Base-by-base conservation (phyloP, 139 green algal genomes). In the Spirogloea muscicola region DNA sequence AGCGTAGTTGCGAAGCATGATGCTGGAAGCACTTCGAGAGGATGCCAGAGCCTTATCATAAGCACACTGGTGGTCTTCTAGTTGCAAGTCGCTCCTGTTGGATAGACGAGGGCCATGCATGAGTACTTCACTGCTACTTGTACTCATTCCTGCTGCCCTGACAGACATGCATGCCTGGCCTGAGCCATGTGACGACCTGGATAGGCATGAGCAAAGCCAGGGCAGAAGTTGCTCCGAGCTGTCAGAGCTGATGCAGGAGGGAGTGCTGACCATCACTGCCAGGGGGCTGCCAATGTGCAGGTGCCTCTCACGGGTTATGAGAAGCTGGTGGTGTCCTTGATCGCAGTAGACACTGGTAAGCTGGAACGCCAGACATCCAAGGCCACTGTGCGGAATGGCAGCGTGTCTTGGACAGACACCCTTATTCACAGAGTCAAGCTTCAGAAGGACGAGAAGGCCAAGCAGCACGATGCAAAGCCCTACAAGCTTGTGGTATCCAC, bases 251-350 rank as follows among this genome's bases (percentile, higher is more conserved):
- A n/a, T n/a, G n/a, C n/a, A n/a, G n/a, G n/a, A 0, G 18, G 16
- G n/a, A 58, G 0, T 7, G 34, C 0, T 40, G 46, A 69, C n/a
- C 13, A 1, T n/a, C n/a, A 2, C 1, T 31, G 13, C 27, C 21
- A 25, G 43, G 13, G 43, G 10, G 43, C 10, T 13, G 10, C 13
- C 29, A 38, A 18, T 13, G 27, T 68, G 40, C 67, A 76, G 67
- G 67, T 79, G 0, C 70, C 70, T 21, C 18, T 34, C 27, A 51
- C 52, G 39, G 70, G 70, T 18, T 79, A 49, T 46, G 70, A 79
- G 49, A 61, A 60, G 39, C 70, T 79, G 4, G 59, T 79, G 42
- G 70, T 79, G 25, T 72, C 70, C 13, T 29, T 79, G n/a, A 79
- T 79, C 25, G 60, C 70, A 4, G 70, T 29, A 18, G 70, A 79